Evolutionary conservation across 768 basidiomycete species (phyloP).

Genomic region (Cyathus striatus): DNA sequence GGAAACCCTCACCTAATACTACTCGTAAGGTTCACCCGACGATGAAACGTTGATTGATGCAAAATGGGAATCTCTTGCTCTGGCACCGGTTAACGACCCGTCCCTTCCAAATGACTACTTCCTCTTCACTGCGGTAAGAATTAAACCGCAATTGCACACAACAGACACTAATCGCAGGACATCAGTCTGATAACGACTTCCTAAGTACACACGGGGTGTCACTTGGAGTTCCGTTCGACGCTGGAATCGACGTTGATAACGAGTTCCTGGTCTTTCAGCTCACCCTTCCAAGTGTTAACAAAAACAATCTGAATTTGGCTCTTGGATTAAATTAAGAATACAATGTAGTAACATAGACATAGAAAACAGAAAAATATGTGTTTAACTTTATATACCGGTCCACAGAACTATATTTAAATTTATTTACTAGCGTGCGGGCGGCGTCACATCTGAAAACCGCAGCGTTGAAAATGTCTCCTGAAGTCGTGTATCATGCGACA

Average conservation of each 20-base stretch:
- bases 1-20: slow-evolving; percentile 1
- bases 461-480: too few species aligned
- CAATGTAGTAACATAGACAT: too few species aligned
- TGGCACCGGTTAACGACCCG: slow-evolving; percentile 48
- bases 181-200: slow-evolving; percentile 60
- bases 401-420: too few species aligned
- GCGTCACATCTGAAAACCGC: too few species aligned
- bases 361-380: too few species aligned
- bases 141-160: neutral
- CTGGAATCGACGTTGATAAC: slow-evolving; percentile 52
- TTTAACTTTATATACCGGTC: too few species aligned
- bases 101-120: slow-evolving; percentile 61
- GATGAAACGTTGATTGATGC: slow-evolving; percentile 52
- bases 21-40: slow-evolving; percentile 35
- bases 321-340: too few species aligned
- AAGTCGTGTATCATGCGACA: too few species aligned
- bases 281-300: slow-evolving; percentile 47
- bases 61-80: slow-evolving; percentile 65
- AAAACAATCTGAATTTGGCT: too few species aligned
- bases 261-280: slow-evolving; percentile 61
- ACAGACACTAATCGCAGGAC: neutral
- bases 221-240: slow-evolving; percentile 45
- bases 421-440: too few species aligned
- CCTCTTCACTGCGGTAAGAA: slow-evolving; percentile 54
- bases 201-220: slow-evolving; percentile 50